Conservation (phyloP, 108 stramenopile genomes). For the Stephanodiscus triporus region DNA sequence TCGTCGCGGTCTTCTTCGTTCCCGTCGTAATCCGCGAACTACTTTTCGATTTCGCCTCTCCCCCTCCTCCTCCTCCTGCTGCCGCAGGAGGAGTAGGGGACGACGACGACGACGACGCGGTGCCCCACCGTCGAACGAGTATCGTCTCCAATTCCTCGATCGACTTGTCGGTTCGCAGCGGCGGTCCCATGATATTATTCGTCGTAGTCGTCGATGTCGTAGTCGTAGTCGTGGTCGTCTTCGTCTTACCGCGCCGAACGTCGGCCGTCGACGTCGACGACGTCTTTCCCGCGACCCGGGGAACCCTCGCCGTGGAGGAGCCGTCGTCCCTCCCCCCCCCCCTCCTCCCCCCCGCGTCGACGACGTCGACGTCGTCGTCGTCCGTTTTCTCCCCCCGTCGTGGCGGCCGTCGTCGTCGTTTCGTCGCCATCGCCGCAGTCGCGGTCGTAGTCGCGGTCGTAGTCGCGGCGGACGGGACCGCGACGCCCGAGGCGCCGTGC, state of each 20-base stretch:
- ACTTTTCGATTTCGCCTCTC: constrained; percentile 20
- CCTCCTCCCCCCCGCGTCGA: too few relatives aligned
- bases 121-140: constrained; percentile 73
- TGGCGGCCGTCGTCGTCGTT: neutral
- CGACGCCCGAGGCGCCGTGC: constrained; percentile 15
- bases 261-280: too few relatives aligned
- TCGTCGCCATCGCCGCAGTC: neutral
- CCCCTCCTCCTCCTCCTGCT: constrained; percentile 31
- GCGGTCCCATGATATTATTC: constrained; percentile 3
- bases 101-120: constrained; percentile 21
- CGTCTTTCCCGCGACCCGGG: too few relatives aligned
- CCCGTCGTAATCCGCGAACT: too few relatives aligned
- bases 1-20: too few relatives aligned
- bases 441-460: neutral
- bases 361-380: constrained; percentile 20
- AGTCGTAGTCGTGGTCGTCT: neutral
- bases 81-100: constrained; percentile 20
- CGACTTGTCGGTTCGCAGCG: constrained; percentile 56
- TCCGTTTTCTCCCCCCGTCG: neutral
- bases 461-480: neutral
- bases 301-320: neutral
- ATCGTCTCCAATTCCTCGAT: constrained; percentile 78
- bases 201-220: neutral
- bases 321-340: too few relatives aligned
- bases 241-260: too few relatives aligned